Evolutionary conservation across 148 eudicot species (phyloP), one percentile per base, ranked within the genome.

Genomic region (Beta vulgaris): DNA sequence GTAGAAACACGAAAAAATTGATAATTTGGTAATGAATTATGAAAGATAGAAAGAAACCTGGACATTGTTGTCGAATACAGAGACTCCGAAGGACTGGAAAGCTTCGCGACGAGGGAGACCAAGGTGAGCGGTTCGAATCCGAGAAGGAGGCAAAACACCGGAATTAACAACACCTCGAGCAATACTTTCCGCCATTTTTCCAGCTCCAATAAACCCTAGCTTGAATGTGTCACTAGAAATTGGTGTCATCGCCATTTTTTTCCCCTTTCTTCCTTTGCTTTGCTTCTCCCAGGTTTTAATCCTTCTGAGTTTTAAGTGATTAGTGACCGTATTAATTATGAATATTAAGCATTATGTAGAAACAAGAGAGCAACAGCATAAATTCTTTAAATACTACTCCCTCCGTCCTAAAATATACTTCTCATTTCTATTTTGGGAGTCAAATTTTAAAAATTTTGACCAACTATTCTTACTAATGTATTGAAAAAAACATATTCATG

Each of bases 181-280:
- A 7, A 96, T 96, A 77, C 98, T 92, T 84, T 92, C 99, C 0
- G 99, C 98, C 98, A 96, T 88, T 76, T 96, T 95, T 5, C 99
- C 99, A 21, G 99, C 98, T 28, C 99, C 99, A 51, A 96, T 88
- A 71, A 96, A 96, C 16, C 99, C 99, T 29, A 92, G 31, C 28
- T 91, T 96, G 92, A 70, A 92, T 0, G 85, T 82, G 43, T 96
- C 97, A 15, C 53, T 44, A 13, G 92, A 87, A 81, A 90, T 89
- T 29, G 91, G 86, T 4, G 72, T 19, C 29, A 72, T 63, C 36
- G 83, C 80, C 86, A n/a, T n/a, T n/a, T n/a, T n/a, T n/a, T n/a
- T n/a, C n/a, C n/a, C n/a, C n/a, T n/a, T n/a, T n/a, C n/a, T n/a
- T n/a, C n/a, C n/a, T n/a, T n/a, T n/a, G n/a, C n/a, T n/a, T n/a